These are phyloP conservation scores for Boletus coccyginus DNA, from an alignment of 768 basidiomycete genomes.

Conservation along the genomic window DNA sequence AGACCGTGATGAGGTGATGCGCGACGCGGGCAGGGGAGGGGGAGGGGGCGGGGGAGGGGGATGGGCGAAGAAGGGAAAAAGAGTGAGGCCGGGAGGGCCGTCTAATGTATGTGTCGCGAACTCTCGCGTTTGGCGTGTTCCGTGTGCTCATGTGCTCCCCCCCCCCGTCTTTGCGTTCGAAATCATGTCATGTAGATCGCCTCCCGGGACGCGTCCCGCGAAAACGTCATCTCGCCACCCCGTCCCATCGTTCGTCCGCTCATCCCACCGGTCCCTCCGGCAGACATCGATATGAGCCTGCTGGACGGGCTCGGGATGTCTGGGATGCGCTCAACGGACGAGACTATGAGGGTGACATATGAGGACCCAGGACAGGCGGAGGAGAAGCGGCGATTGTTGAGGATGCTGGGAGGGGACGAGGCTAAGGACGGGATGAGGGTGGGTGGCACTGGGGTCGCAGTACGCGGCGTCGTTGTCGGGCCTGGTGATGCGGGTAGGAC, in stretches of 20 bases:
- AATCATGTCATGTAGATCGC: constrained; percentile 8
- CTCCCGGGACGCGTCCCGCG: constrained; percentile 39
- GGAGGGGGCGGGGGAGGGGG: background rate
- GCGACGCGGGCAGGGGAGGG: constrained; percentile 3
- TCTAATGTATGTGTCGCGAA: constrained; percentile 31
- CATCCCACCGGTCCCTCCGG: background rate
- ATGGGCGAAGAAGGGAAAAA: constrained; percentile 30
- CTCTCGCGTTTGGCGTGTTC: no score
- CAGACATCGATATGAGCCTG: constrained; percentile 31
- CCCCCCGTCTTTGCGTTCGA: background rate
- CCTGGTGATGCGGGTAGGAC: background rate
- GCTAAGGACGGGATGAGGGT: constrained; percentile 3
- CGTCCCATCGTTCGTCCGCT: constrained; percentile 5
- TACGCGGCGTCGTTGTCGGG: constrained; percentile 5
- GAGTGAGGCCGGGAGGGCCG: constrained; percentile 36
- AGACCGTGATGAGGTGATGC: constrained; percentile 22
- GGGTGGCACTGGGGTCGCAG: constrained; percentile 19
- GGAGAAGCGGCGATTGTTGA: constrained; percentile 57
- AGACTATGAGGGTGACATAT: constrained; percentile 58
- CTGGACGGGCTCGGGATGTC: constrained; percentile 20
- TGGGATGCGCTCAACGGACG: constrained; percentile 30
- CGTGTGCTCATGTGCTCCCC: background rate
- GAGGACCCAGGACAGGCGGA: constrained; percentile 64
- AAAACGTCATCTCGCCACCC: constrained; percentile 16
- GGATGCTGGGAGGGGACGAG: constrained; percentile 39